Evolutionary conservation across 2,329 filamentous ascomycete genomes (phyloP).

Genomic region (Claviceps pazoutovae): DNA sequence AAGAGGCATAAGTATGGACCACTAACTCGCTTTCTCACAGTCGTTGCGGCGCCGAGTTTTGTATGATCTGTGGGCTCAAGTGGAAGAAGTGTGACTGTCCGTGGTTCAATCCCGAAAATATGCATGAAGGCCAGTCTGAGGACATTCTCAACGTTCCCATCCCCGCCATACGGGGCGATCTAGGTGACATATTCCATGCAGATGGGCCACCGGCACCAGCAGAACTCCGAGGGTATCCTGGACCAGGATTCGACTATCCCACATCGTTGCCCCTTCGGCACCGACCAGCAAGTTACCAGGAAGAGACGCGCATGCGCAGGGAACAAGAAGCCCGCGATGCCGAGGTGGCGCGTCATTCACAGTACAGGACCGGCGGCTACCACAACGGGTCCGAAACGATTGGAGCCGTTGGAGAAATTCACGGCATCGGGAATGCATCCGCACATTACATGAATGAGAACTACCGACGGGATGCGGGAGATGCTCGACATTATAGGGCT

Average conservation of each 20-base stretch:
- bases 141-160: slow-evolving; percentile 34
- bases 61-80: slow-evolving; percentile 67
- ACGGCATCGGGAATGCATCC: slow-evolving; percentile 36
- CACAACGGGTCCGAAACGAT: slow-evolving; percentile 25
- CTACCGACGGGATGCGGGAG: slow-evolving; percentile 22
- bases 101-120: slow-evolving; percentile 54
- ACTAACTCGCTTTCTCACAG: slow-evolving; percentile 19
- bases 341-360: slow-evolving; percentile 15
- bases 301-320: slow-evolving; percentile 30
- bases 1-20: background rate
- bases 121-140: slow-evolving; percentile 39
- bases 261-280: slow-evolving; percentile 13
- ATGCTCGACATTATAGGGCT: background rate
- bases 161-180: slow-evolving; percentile 15
- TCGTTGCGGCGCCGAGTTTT: slow-evolving; percentile 72
- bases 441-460: slow-evolving; percentile 49
- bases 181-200: slow-evolving; percentile 8
- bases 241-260: background rate
- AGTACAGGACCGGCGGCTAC: slow-evolving; percentile 17
- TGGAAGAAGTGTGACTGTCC: slow-evolving; percentile 79
- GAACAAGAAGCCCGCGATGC: slow-evolving; percentile 34
- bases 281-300: slow-evolving; percentile 26
- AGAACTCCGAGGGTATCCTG: slow-evolving; percentile 13
- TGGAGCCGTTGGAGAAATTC: slow-evolving; percentile 21
- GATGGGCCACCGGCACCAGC: slow-evolving; percentile 17